These are phyloP conservation scores for Isoetes taiwanensis DNA, from an alignment of 75 land plant genomes.

Conservation along the genomic window DNA sequence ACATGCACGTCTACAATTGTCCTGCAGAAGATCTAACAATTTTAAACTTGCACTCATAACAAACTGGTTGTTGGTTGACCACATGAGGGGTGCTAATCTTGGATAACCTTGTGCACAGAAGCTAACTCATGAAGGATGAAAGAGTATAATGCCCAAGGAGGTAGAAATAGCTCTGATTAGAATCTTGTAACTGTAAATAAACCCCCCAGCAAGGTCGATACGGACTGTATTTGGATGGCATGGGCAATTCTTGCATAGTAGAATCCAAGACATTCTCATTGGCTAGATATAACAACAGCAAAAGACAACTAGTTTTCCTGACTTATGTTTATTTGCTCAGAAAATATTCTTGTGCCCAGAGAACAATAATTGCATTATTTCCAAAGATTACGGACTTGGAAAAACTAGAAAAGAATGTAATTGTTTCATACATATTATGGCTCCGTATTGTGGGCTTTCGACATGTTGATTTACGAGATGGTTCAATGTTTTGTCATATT, in stretches of 20 bases:
- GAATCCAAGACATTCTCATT: background rate
- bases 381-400: constrained; percentile 67
- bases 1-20: no score
- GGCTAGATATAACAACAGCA: background rate
- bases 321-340: background rate
- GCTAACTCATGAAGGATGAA: no score
- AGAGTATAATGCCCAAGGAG: no score
- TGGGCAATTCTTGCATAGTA: background rate
- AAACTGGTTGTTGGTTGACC: background rate
- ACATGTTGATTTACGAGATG: no score
- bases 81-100: background rate
- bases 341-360: constrained; percentile 42
- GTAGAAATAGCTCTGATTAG: background rate
- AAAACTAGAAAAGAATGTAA: constrained; percentile 58
- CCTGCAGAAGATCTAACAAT: no score
- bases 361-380: constrained; percentile 57
- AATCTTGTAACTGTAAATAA: background rate
- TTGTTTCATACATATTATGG: constrained; percentile 73
- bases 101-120: no score
- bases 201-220: background rate
- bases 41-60: no score
- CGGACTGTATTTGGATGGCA: background rate
- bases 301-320: background rate
- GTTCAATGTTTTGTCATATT: no score
- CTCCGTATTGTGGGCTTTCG: no score